These are phyloP conservation scores for Xylaria sp. DNA, from an alignment of 2,329 filamentous ascomycete species.

Conservation along the genomic window DNA sequence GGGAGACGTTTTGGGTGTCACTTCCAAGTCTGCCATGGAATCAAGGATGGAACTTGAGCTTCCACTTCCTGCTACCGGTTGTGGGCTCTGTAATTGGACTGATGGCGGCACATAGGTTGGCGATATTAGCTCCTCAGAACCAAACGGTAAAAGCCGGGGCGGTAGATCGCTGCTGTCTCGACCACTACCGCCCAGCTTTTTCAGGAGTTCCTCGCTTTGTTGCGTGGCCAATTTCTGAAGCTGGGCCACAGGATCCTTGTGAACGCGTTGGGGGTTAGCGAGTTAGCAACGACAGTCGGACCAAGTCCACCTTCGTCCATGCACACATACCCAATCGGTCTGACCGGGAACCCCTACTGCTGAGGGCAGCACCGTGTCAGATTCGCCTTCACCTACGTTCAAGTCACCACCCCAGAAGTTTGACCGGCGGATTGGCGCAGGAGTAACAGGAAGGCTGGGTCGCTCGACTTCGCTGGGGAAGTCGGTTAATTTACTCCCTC, in stretches of 20 bases:
- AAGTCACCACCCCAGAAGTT: conserved; percentile 72
- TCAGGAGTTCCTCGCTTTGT: conserved; percentile 71
- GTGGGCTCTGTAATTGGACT: conserved; percentile 55
- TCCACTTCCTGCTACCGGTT: conserved; percentile 56
- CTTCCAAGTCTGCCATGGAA: conserved; percentile 41
- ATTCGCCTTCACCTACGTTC: conserved; percentile 60
- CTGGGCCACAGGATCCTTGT: conserved; percentile 76
- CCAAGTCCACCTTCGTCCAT: conserved; percentile 61
- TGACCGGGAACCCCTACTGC: conserved; percentile 88
- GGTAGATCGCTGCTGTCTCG: conserved; percentile 59
- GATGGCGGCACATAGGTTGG: conserved; percentile 59
- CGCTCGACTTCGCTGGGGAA: conserved; percentile 86
- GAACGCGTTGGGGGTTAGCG: conserved; percentile 62
- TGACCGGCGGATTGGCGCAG: conserved; percentile 78
- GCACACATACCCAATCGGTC: conserved; percentile 91
- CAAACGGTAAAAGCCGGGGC: conserved; percentile 62
- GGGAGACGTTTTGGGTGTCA: conserved; percentile 29
- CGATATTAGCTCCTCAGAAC: conserved; percentile 61
- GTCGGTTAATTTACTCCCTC: conserved; percentile 79
- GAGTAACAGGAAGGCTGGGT: conserved; percentile 90
- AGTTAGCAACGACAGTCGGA: conserved; percentile 66
- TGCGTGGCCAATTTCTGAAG: conserved; percentile 76
- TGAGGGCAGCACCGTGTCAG: conserved; percentile 71
- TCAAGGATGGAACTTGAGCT: conserved; percentile 48
- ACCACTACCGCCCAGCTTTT: conserved; percentile 58